Evolutionary conservation across 1,284 basidiomycete species (phyloP), one percentile per base, ranked within the genome.

Genomic region (Cystobasidiaceae sp.): DNA sequence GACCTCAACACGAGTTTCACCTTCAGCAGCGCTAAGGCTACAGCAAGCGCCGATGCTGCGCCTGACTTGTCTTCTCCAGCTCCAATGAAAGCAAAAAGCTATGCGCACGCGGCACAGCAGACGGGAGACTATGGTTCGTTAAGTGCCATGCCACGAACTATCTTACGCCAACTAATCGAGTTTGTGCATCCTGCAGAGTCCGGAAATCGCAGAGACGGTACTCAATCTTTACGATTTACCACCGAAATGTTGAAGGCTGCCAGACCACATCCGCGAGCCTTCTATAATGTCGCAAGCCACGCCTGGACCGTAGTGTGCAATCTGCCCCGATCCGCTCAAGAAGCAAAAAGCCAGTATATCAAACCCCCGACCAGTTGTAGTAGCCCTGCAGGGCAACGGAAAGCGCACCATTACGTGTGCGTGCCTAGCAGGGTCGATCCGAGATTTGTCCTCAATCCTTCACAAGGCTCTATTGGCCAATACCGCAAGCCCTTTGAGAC

Each of bases 331-430:
- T 39, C 34, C 21, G 21, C 17, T n/a, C n/a, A 19, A 52, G 17
- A 56, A 27, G 8, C 33, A 21, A 21, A 19, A 23, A 21, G 19
- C 6, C 23, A 27, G 43, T 27, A 28, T 17, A 44, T n/a, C 11
- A 7, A 28, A 4, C 9, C 43, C 8, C 15, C n/a, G 23, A 19
- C 27, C 7, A 13, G 11, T 5, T 58, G 41, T 32, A 6, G 6
- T 23, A 15, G 43, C 9, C 51, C 27, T 11, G 13, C n/a, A 5
- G 11, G 19, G 15, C 32, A 9, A 21, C 21, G 23, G 28, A 55
- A 43, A 37, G 52, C 66, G 13, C 67, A 68, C 45, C 60, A 68
- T 30, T 68, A 57, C 43, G 32, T 68, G 5, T 27, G 46, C 19
- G n/a, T 52, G 28, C 55, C 44, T 21, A 25, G 34, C 15, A 9